Conservation (phyloP, 805 yeast species). For the Spathaspora passalidarum region DNA sequence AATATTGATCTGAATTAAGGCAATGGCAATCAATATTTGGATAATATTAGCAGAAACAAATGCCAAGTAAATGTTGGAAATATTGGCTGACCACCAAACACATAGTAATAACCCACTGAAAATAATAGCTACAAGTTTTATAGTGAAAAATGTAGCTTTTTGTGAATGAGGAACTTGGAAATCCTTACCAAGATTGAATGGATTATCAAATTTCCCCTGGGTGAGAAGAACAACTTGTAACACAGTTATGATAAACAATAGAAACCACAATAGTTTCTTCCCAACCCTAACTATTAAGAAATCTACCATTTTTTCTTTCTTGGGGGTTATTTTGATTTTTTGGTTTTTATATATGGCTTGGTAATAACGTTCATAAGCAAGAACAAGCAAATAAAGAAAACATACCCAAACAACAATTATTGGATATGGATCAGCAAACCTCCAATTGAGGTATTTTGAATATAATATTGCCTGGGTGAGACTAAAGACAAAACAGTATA, state of each 20-base stretch:
- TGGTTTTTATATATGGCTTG: background rate
- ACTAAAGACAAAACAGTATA: conserved; percentile 6
- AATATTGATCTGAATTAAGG: conserved; percentile 9
- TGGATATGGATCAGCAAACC: background rate
- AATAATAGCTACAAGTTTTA: conserved; percentile 3
- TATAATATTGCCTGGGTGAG: conserved; percentile 2
- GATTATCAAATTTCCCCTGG: conserved; percentile 3
- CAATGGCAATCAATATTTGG: conserved; percentile 8
- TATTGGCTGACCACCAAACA: conserved; percentile 9
- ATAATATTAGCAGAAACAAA: conserved; percentile 6
- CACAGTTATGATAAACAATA: conserved; percentile 5
- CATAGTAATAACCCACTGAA: conserved; percentile 7
- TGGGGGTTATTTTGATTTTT: background rate
- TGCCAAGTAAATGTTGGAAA: conserved; percentile 5
- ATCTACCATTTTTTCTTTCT: background rate
- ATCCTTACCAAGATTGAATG: background rate
- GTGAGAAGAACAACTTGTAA: conserved; percentile 7
- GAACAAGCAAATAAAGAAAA: background rate
- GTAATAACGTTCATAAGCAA: background rate
- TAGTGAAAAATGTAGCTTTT: conserved; percentile 3
- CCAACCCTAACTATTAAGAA: background rate
- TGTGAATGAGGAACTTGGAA: background rate
- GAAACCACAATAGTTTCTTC: conserved; percentile 3
- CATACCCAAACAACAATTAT: conserved; percentile 1
- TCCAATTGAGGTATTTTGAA: background rate